Percentiles rank a stretch among this genome's conserved stretches.
phyloP scores from a whole-genome alignment of 148 eudicot genomes.

The Vaccinium myrtillus region DNA sequence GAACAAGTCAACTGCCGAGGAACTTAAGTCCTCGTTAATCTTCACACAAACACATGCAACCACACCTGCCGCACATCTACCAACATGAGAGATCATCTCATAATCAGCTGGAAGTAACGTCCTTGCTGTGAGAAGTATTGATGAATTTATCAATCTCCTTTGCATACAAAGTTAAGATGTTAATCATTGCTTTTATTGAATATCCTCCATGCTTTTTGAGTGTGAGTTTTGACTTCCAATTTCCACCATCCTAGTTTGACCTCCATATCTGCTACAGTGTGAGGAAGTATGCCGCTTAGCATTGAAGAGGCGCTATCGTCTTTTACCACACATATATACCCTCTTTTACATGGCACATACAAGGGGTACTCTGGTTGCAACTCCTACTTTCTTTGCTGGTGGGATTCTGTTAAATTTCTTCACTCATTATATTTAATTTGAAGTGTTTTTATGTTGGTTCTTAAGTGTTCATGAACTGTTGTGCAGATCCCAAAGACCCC shows the following conservation, averaged over 20 bases:
- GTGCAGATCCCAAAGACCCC: conserved; percentile 77
- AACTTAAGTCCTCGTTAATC: neutral
- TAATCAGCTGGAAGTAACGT: neutral
- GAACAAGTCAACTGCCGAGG: neutral
- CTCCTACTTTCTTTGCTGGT: conserved; percentile 93
- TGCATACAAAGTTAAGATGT: neutral
- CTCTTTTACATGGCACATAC: conserved; percentile 91
- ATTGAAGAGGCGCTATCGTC: conserved; percentile 84
- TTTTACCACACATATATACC: conserved; percentile 89
- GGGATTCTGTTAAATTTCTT: conserved; percentile 17
- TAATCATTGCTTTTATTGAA: neutral
- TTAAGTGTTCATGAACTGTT: conserved; percentile 17
- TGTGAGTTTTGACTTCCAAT: neutral
- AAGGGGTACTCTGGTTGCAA: conserved; percentile 87
- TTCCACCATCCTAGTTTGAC: neutral
- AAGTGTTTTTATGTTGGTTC: neutral
- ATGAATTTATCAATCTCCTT: neutral
- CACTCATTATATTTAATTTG: neutral
- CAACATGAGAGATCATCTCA: neutral
- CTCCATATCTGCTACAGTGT: conserved; percentile 47
- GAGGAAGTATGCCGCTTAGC: conserved; percentile 98
- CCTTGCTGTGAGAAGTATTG: neutral
- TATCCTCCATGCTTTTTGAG: neutral
- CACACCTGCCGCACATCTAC: neutral
- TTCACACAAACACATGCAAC: neutral